Evolutionary conservation across 1,284 basidiomycete species (phyloP).

Genomic region (Boletus holoroseus): DNA sequence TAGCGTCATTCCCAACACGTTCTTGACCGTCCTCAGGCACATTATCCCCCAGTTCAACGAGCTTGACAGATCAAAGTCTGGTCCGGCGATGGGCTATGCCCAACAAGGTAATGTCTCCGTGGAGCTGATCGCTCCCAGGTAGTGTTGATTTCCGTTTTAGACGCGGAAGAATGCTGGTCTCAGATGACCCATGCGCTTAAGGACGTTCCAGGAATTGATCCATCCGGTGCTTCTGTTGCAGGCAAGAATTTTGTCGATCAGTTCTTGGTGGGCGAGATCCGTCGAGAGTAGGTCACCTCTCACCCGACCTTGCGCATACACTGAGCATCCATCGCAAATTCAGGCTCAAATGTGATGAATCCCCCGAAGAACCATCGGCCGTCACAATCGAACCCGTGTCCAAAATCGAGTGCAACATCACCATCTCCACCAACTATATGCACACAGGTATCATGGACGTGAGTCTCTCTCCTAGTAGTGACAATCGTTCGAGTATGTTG

Average conservation of each 20-base stretch:
- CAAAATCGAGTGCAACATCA: conserved; percentile 94
- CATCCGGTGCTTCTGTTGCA: conserved; percentile 34
- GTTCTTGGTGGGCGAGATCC: conserved; percentile 78
- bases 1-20: conserved; percentile 68
- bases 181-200: conserved; percentile 79
- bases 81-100: conserved; percentile 53
- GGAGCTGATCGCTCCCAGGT: neutral
- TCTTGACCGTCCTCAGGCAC: conserved; percentile 69
- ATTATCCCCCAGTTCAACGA: conserved; percentile 93
- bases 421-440: conserved; percentile 83
- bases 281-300: conserved; percentile 61
- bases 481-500: neutral
- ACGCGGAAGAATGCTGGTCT: conserved; percentile 94
- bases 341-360: conserved; percentile 76
- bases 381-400: conserved; percentile 68
- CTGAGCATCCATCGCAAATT: neutral
- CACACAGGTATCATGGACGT: conserved; percentile 82
- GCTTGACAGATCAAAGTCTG: conserved; percentile 45
- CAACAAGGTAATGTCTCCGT: conserved; percentile 69
- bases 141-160: conserved; percentile 38
- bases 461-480: conserved; percentile 28
- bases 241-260: conserved; percentile 73
- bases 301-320: conserved; percentile 5
- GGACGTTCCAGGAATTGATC: conserved; percentile 47
- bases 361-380: conserved; percentile 70